Percentiles rank a stretch among this genome's conserved stretches.
Conservation (phyloP, 1,284 basidiomycete species). For the Chondrostereum purpureum region DNA sequence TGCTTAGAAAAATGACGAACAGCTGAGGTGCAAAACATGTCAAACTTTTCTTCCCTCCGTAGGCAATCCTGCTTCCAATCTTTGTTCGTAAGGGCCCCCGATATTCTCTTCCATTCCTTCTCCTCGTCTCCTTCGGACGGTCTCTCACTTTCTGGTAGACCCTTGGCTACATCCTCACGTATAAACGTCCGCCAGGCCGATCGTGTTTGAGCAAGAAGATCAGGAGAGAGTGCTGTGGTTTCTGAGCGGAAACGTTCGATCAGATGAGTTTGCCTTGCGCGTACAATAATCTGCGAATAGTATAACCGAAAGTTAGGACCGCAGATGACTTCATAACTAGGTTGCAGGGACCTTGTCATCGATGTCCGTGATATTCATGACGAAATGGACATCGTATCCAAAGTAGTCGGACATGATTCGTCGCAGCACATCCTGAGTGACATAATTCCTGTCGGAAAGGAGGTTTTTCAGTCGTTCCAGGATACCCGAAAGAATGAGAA, state of each 20-base stretch:
- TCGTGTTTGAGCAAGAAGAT: constrained; percentile 55
- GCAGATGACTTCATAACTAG: constrained; percentile 1
- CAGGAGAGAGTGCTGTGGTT: constrained; percentile 48
- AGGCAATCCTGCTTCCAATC: constrained; percentile 68
- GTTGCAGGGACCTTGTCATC: constrained; percentile 83
- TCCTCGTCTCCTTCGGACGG: constrained; percentile 44
- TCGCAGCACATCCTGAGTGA: constrained; percentile 93
- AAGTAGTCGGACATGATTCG: constrained; percentile 95
- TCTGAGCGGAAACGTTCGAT: constrained; percentile 59
- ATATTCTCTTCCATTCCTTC: constrained; percentile 46
- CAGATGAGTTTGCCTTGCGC: constrained; percentile 83
- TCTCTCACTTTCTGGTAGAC: constrained; percentile 42
- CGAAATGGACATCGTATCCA: constrained; percentile 96
- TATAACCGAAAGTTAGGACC: constrained; percentile 14
- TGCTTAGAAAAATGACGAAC: constrained; percentile 34
- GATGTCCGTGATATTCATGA: constrained; percentile 99
- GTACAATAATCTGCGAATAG: constrained; percentile 72
- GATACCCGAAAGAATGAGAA: neutral
- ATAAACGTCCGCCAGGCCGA: constrained; percentile 65
- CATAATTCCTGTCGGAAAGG: constrained; percentile 81
- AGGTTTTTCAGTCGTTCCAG: constrained; percentile 9
- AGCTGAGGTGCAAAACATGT: constrained; percentile 76
- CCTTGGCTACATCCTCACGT: constrained; percentile 51
- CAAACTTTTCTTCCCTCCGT: constrained; percentile 84
- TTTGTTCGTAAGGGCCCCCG: constrained; percentile 40